phyloP scores from a whole-genome alignment of 1,284 basidiomycete species.

The Apiotrichum montevideense region DNA sequence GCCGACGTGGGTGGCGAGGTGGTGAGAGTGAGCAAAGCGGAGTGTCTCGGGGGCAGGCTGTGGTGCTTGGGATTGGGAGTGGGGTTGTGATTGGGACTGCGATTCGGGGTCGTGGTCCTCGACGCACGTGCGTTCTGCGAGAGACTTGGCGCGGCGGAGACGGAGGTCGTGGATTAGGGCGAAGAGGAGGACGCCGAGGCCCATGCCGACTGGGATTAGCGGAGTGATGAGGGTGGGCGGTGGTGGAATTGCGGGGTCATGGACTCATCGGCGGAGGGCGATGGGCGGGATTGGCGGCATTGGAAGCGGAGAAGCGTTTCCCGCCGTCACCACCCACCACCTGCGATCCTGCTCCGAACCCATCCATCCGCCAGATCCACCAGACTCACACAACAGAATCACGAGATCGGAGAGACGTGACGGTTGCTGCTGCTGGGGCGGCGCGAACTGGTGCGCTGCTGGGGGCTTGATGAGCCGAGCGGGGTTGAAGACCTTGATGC shows the following conservation, averaged over 20 bases:
- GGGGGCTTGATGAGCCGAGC: too few species aligned
- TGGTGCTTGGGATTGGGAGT: too few species aligned
- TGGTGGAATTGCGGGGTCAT: not conserved
- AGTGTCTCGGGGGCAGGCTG: not conserved
- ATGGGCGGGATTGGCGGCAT: too few species aligned
- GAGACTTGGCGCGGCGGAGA: not conserved
- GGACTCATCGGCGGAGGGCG: too few species aligned
- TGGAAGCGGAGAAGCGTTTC: too few species aligned
- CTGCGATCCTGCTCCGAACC: not conserved
- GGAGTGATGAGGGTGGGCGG: not conserved
- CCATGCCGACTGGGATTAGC: constrained; percentile 11
- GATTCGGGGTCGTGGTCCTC: not conserved
- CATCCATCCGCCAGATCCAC: not conserved
- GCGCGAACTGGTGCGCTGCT: too few species aligned
- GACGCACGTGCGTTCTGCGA: not conserved
- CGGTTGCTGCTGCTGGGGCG: not conserved
- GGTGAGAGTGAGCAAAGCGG: not conserved
- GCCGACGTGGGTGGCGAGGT: not conserved
- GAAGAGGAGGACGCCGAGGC: constrained; percentile 16
- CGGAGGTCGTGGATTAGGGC: constrained; percentile 11
- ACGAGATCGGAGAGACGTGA: constrained; percentile 10
- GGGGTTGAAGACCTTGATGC: too few species aligned
- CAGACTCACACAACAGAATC: constrained; percentile 9
- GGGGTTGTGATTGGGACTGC: not conserved
- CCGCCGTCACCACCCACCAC: too few species aligned